Evolutionary conservation across 2,329 filamentous ascomycete genomes (phyloP).

Genomic region (Grosmannia clavigera): DNA sequence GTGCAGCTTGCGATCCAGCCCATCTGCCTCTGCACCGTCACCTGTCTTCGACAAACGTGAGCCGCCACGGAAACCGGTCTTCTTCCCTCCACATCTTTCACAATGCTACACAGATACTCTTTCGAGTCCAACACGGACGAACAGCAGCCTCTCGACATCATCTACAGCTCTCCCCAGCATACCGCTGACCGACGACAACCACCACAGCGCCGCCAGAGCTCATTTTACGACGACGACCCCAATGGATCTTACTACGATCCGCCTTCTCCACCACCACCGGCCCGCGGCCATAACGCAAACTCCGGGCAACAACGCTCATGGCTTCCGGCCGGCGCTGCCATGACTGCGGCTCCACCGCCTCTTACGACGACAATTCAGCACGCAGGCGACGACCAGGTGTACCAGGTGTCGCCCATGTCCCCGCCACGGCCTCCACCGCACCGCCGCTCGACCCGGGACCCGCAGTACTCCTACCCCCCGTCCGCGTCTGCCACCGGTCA

Average conservation of each 20-base stretch:
- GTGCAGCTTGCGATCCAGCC: too few relatives aligned
- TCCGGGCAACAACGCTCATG: neutral
- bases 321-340: too few relatives aligned
- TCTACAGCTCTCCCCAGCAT: neutral
- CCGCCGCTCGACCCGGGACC: neutral
- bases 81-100: neutral
- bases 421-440: neutral
- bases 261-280: neutral
- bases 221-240: neutral
- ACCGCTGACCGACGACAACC: neutral
- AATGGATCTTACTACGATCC: neutral
- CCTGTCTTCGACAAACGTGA: too few relatives aligned
- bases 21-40: too few relatives aligned
- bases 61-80: too few relatives aligned
- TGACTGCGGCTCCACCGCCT: neutral
- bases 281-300: neutral
- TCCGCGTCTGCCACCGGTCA: neutral
- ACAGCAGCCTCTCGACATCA: slow-evolving; percentile 13
- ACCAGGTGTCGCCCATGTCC: neutral
- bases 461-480: neutral
- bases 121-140: slow-evolving; percentile 13
- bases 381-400: too few relatives aligned
- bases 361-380: neutral
- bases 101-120: slow-evolving; percentile 11
- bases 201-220: neutral